Evolutionary conservation across 345 rosid species (phyloP).

Genomic region (Theobroma cacao): DNA sequence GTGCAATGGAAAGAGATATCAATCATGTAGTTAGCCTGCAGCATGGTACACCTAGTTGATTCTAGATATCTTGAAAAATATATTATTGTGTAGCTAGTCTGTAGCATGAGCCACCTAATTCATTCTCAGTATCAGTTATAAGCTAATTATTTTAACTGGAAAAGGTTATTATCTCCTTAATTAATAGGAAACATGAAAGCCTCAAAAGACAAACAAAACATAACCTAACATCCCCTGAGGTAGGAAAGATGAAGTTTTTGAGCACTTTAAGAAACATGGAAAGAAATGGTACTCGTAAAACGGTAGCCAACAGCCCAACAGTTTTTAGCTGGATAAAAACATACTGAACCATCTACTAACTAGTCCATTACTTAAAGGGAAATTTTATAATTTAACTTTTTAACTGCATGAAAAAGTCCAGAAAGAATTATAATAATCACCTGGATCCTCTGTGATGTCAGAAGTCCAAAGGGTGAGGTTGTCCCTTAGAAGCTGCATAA

Average conservation of each 20-base stretch:
- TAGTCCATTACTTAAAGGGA: background rate
- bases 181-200: too few relatives aligned
- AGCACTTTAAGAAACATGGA: too few relatives aligned
- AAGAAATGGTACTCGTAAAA: too few relatives aligned
- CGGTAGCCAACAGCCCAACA: too few relatives aligned
- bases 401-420: background rate
- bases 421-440: conserved; percentile 20
- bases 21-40: background rate
- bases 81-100: background rate
- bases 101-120: background rate
- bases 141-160: too few relatives aligned
- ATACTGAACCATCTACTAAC: background rate
- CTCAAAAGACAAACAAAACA: too few relatives aligned
- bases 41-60: background rate
- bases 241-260: too few relatives aligned
- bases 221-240: too few relatives aligned
- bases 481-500: conserved; percentile 74
- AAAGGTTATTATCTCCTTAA: too few relatives aligned
- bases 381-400: background rate
- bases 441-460: conserved; percentile 67
- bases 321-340: background rate
- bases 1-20: background rate
- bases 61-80: background rate
- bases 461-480: conserved; percentile 77
- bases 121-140: background rate